Base-by-base conservation (phyloP, 2,329 filamentous ascomycete genomes). In the Juglanconis juglandina region DNA sequence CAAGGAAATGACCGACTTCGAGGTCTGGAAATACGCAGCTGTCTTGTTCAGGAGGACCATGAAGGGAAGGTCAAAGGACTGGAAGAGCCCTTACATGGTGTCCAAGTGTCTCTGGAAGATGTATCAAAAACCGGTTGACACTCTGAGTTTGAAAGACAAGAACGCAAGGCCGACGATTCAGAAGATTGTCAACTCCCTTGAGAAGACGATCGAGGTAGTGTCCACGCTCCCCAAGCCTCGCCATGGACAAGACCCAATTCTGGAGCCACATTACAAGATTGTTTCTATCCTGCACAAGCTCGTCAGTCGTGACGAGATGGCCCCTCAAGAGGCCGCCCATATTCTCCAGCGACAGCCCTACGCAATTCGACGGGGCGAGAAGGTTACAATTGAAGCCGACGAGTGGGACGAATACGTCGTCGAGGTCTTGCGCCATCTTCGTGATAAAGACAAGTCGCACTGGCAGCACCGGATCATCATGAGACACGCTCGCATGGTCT, bases 401-500 rank as follows among this genome's bases (percentile, higher is more conserved):
- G 83, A 85, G 74, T 81, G 84, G 83, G 79, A 85, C 51, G 75
- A 77, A 39, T 84, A 81, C 53, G 74, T 86, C 5, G 80, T 85
- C 44, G 76, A 77, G 52, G 82, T 76, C 50, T 68, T 87, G 46
- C 75, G 75, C 7, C 78, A 78, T 56, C 70, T 87, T 9, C 79
- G 81, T 11, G 84, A 86, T 53, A 92, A 92, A 63, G 93, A 97
- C 74, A 96, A 96, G 77, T 90, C 91, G 0, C 94, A 95, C 68
- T 97, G 93, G 93, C 93, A 97, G 70, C 93, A 97, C 72, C 89
- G 93, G 24, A 92, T 97, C 76, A 91, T 92, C 56, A 87, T 89
- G 69, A 87, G 92, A 32, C 87, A 91, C 68, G 80, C 84, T 1
- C 77, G 75, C 39, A 82, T 87, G 24, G 67, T 86, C 7, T 85